Base-by-base conservation (phyloP, 2,329 filamentous ascomycete species). In the Pseudogymnoascus sp. region DNA sequence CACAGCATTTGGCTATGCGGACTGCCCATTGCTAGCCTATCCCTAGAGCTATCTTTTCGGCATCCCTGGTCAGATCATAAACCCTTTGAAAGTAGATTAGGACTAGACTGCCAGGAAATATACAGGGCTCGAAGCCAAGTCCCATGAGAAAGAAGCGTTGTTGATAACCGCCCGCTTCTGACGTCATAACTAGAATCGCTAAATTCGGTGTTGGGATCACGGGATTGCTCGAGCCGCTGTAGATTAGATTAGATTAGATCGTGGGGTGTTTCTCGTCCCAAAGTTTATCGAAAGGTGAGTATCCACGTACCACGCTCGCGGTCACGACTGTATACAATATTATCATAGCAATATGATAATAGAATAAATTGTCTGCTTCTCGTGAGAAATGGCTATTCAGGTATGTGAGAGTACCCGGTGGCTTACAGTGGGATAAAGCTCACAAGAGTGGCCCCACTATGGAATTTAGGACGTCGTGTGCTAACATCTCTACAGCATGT, bases 401-500 rank as follows among this genome's bases (percentile, higher is more conserved):
- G 49, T 56, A 56, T 34, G 49, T 56, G 49, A 34, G 28, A 18
- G 49, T 56, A 14, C 9, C n/a, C 28, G 11, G 25, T 34, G 28
- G 16, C 25, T 34, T 18, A 6, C 46, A 34, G 8, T 18, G 46
- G 25, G 25, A 7, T 12, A 18, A 31, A 56, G n/a, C 25, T 25
- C 1, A 34, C 25, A 56, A 56, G n/a, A 18, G 25, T 56, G 25
- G 14, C 46, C 46, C 31, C 46, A 6, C 18, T 21, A 12, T 56
- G 49, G 49, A 56, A 56, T 56, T 18, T 56, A 34, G 25, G 49
- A 34, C 2, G 46, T 34, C 49, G 49, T 18, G 49, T 34, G 49
- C 62, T 63, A 43, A 63, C 56, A 63, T 37, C 18, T 23, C 7
- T 37, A 31, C 34, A 74, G 72, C 70, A 72, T 69, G 69, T 70